Evolutionary conservation across 805 yeast genomes (phyloP), one percentile per base, ranked within the genome.

Genomic region (Suhomyces vadensis): DNA sequence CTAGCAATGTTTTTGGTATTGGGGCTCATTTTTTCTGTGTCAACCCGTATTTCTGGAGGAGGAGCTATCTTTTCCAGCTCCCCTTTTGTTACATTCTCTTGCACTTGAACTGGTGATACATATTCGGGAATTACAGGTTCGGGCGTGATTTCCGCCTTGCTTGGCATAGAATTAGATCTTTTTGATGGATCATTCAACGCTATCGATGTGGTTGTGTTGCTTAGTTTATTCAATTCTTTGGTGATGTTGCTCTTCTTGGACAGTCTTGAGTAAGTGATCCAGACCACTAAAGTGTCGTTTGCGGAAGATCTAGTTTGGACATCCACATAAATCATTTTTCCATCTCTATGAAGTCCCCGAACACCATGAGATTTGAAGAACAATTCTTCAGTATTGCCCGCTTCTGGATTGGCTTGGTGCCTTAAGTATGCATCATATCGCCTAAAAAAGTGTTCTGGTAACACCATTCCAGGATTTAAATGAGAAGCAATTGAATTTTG

Each of bases 391-490:
- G 76, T 76, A 38, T 71, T 77, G 2, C 42, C 52, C 9, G 36
- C 31, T n/a, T 60, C 54, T 7, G 25, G 23, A 21, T 31, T 40
- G 6, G 51, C 53, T 21, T 48, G 45, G 17, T 43, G 45, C 46
- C 48, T 46, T 47, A 67, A 51, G 42, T 75, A 69, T 0, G 85
- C 82, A 44, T 74, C 72, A 42, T 81, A 73, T 51, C 83, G 82
- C 49, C 97, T 76, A 67, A 92, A 90, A 59, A 86, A 85, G 64
- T 90, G 97, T 62, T 91, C 98, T 0, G 97, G 95, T 9, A 91
- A 67, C 0, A 91, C 96, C 40, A 87, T 65, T 1, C 97, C 97
- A 0, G 85, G 79, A 5, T 55, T 60, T 19, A 67, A 43, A 16
- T 55, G 52, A 23, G 58, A 49, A 0, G 48, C 51, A 6, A 58